Evolutionary conservation across 192 early-diverging fungal genomes (phyloP).

Genomic region (Gryganskiella cystojenkinii): DNA sequence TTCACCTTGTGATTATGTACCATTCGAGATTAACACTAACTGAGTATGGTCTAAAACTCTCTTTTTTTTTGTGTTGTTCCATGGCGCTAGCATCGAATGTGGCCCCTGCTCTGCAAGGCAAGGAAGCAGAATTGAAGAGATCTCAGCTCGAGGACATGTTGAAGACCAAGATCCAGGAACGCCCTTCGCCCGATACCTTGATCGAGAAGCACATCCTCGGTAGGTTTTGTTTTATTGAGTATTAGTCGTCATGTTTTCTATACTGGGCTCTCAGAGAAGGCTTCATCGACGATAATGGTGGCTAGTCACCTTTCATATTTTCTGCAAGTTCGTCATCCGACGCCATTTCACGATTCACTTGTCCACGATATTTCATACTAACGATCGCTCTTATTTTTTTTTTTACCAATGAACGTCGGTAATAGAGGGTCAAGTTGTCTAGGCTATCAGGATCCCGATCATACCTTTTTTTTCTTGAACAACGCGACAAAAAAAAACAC

Average conservation of each 20-base stretch:
- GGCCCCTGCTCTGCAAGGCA: constrained; percentile 60
- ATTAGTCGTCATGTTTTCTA: neutral
- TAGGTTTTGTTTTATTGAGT: constrained; percentile 13
- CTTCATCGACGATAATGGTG: too few relatives aligned
- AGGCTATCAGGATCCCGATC: too few relatives aligned
- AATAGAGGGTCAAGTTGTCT: constrained; percentile 31
- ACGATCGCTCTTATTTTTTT: neutral
- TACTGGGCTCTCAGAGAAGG: too few relatives aligned
- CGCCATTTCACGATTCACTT: too few relatives aligned
- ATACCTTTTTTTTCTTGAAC: too few relatives aligned
- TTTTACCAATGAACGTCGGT: too few relatives aligned
- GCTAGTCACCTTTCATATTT: too few relatives aligned
- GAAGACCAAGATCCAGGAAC: constrained; percentile 58
- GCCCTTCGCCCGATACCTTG: constrained; percentile 54
- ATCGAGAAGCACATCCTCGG: constrained; percentile 70
- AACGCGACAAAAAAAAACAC: too few relatives aligned
- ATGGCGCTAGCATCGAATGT: constrained; percentile 44
- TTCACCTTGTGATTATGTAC: too few relatives aligned
- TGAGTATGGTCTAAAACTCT: neutral
- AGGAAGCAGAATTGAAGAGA: constrained; percentile 58
- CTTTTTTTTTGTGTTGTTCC: neutral
- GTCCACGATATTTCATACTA: neutral
- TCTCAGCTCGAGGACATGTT: constrained; percentile 57
- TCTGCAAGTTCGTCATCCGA: too few relatives aligned
- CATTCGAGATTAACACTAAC: too few relatives aligned